Percentiles rank a stretch among this genome's conserved stretches.
These are phyloP conservation scores for Pleurotus tuber-regium DNA, from an alignment of 768 basidiomycete species.

Conservation along the genomic window DNA sequence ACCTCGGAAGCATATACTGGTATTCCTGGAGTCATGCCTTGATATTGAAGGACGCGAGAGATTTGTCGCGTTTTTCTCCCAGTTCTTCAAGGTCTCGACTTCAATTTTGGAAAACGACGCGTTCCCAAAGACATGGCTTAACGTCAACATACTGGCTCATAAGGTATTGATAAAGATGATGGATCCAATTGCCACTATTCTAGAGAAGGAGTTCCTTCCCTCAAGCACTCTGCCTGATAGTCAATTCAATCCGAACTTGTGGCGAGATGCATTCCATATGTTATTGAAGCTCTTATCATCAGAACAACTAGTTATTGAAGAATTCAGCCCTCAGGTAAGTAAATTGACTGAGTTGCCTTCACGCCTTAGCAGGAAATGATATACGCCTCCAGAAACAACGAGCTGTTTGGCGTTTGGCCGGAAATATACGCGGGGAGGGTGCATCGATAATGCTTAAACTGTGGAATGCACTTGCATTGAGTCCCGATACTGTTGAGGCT, in stretches of 20 bases:
- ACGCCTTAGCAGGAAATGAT: neutral
- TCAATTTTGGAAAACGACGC: constrained; percentile 87
- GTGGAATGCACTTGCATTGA: constrained; percentile 87
- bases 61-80: constrained; percentile 64
- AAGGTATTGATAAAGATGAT: constrained; percentile 86
- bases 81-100: constrained; percentile 76
- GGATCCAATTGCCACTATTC: constrained; percentile 74
- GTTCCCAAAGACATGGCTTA: constrained; percentile 90
- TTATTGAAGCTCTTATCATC: constrained; percentile 84
- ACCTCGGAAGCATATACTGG: constrained; percentile 70
- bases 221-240: constrained; percentile 48
- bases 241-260: constrained; percentile 73
- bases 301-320: constrained; percentile 90
- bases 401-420: constrained; percentile 94
- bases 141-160: constrained; percentile 85
- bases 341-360: constrained; percentile 6
- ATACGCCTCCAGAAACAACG: constrained; percentile 70
- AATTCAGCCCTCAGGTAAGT: constrained; percentile 86
- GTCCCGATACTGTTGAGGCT: constrained; percentile 52
- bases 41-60: constrained; percentile 90
- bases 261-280: constrained; percentile 81
- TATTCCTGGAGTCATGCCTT: constrained; percentile 74
- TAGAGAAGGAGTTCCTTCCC: constrained; percentile 82
- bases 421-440: constrained; percentile 92
- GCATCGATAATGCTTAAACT: constrained; percentile 73